Base-by-base conservation (phyloP, 2,329 filamentous ascomycete genomes). In the Epichloe hybrida region DNA sequence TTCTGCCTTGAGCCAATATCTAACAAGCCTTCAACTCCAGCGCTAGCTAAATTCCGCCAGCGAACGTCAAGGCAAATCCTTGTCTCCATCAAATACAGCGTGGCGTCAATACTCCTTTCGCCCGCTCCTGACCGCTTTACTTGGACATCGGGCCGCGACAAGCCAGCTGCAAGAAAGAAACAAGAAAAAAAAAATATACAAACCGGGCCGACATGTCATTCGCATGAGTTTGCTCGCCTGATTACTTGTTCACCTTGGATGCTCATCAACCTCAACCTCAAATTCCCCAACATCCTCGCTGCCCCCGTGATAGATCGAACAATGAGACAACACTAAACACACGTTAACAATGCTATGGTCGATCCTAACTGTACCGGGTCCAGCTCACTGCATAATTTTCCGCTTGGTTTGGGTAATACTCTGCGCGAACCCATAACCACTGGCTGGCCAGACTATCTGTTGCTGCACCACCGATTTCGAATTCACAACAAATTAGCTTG, bases 151-250 rank as follows among this genome's bases (percentile, higher is more conserved):
- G 15, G 34, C 15, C 6, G 15, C 12, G 15, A 42, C 40, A 27
- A 27, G 40, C 40, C 20, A 2, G 21, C 42, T 17, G 23, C 42
- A 34, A 44, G 23, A 34, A 31, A 27, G 23, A 31, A 27, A 27
- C 2, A 31, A 8, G 17, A 17, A 31, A 1, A 0, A 9, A 8
- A 27, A 1, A 0, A 9, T 3, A 27, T 4, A 3, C 23, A 4
- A 44, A 8, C 27, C 31, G 15, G 23, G 20, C 20, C 20, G 23
- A 44, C 41, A 44, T 34, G 41, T 17, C 27, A n/a, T 44, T 34
- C 23, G 41, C 23, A 17, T 44, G 15, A 44, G 23, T 3, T 20
- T 15, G 43, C 31, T 13, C 43, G n/a, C 31, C 43, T 45, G 15
- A 17, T 20, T 35, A 13, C 20, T 15, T 31, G 27, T 8, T 13